These are phyloP conservation scores for Biscogniauxia marginata DNA, from an alignment of 2,329 filamentous ascomycete genomes.

Conservation along the genomic window DNA sequence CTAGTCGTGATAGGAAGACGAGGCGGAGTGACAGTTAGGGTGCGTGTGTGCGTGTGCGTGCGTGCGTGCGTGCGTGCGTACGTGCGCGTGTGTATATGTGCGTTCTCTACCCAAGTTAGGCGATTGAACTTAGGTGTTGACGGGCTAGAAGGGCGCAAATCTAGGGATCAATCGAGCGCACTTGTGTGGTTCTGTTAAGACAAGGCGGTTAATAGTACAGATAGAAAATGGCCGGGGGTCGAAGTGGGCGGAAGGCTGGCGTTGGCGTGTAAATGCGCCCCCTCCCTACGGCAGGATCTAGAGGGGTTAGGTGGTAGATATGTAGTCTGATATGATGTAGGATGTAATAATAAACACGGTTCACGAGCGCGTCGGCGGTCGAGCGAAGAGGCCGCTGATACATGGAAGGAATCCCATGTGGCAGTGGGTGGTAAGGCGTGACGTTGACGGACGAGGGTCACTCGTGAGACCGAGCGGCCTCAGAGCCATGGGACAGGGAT, in stretches of 20 bases:
- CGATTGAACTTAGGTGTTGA: neutral
- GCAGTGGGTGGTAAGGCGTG: neutral
- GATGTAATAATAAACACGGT: neutral
- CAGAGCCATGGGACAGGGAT: neutral
- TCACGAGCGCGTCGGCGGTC: neutral
- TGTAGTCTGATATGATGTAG: neutral
- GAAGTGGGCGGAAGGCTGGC: too few relatives aligned
- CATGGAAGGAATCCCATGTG: neutral
- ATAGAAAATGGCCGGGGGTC: too few relatives aligned
- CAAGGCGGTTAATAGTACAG: neutral
- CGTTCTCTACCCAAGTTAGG: neutral
- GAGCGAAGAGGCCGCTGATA: neutral
- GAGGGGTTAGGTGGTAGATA: neutral
- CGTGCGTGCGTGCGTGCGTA: conserved; percentile 1
- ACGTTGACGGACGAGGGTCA: neutral
- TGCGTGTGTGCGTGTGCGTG: neutral
- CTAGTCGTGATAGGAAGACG: neutral
- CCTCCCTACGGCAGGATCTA: too few relatives aligned
- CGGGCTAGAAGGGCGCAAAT: neutral
- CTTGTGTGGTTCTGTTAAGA: neutral
- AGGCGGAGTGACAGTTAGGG: neutral
- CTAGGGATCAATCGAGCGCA: neutral
- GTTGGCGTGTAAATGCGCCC: too few relatives aligned
- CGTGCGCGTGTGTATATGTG: neutral
- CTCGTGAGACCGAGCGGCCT: neutral